Evolutionary conservation across 805 yeast species (phyloP).

Genomic region (Barnettozyma populi): DNA sequence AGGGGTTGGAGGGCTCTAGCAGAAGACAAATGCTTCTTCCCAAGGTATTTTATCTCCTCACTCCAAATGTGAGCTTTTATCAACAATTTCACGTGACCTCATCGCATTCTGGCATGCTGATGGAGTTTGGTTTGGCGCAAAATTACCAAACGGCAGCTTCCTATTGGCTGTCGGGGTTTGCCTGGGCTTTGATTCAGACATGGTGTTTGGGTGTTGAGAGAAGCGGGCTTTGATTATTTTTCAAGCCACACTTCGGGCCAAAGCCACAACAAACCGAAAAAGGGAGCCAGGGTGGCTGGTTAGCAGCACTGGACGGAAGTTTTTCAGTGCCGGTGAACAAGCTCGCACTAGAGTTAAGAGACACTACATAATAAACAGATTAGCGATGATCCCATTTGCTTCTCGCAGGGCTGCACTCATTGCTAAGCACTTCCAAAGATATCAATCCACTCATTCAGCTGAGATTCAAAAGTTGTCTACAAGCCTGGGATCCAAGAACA

Average conservation of each 20-base stretch:
- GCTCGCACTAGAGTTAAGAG: no score
- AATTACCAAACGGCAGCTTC: not conserved
- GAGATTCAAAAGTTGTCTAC: not conserved
- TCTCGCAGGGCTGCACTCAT: not conserved
- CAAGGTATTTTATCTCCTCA: not conserved
- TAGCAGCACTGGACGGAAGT: not conserved
- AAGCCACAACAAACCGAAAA: no score
- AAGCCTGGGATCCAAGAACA: not conserved
- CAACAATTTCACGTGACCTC: conserved; percentile 9
- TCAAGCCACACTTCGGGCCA: not conserved
- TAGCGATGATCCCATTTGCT: not conserved
- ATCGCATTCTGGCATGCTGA: not conserved
- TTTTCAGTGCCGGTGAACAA: not conserved
- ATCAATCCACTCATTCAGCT: conserved; percentile 1
- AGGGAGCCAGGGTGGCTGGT: not conserved
- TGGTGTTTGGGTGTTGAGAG: conserved; percentile 6
- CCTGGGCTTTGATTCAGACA: not conserved
- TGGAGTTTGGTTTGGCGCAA: not conserved
- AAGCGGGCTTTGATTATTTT: conserved; percentile 1
- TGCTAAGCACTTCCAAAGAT: not conserved
- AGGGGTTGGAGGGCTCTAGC: not conserved
- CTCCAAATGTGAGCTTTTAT: not conserved
- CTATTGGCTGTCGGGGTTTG: conserved; percentile 3
- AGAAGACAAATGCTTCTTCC: not conserved
- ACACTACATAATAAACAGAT: no score